Evolutionary conservation across 306 rosid species (phyloP).

Genomic region (Corylus avellana): DNA sequence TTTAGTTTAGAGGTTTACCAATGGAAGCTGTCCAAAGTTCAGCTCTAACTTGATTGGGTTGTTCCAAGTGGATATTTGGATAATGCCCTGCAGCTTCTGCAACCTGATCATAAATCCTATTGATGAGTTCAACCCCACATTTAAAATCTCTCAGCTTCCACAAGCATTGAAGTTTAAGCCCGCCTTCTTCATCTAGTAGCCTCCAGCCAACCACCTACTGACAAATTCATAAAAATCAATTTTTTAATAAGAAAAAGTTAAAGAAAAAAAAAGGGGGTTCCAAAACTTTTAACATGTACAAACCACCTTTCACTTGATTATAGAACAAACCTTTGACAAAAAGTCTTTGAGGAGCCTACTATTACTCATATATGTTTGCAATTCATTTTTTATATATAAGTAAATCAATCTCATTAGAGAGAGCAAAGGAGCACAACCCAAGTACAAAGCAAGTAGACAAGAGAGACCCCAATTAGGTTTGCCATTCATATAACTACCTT

Average conservation of each 20-base stretch:
- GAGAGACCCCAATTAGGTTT: no score
- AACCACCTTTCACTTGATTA: background rate
- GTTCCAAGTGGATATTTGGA: conserved; percentile 78
- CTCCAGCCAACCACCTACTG: conserved; percentile 88
- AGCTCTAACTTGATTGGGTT: conserved; percentile 82
- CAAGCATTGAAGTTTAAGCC: conserved; percentile 69
- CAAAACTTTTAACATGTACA: background rate
- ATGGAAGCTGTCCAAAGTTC: conserved; percentile 77
- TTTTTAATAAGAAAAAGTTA: background rate
- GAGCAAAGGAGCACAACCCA: no score
- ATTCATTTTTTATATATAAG: no score
- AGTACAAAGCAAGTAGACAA: no score
- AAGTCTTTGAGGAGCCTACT: no score
- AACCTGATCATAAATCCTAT: conserved; percentile 61
- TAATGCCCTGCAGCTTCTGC: conserved; percentile 61
- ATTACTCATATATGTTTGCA: no score
- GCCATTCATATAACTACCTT: no score
- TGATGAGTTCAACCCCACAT: conserved; percentile 73
- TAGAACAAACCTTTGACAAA: no score
- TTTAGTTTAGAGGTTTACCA: conserved; percentile 46
- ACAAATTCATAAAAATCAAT: conserved; percentile 14
- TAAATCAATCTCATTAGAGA: no score
- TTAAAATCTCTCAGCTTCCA: conserved; percentile 88
- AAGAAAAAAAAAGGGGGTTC: background rate
- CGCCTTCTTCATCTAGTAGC: conserved; percentile 60